Base-by-base conservation (phyloP, 73 alveolate species). In the Paramecium sonneborni region DNA sequence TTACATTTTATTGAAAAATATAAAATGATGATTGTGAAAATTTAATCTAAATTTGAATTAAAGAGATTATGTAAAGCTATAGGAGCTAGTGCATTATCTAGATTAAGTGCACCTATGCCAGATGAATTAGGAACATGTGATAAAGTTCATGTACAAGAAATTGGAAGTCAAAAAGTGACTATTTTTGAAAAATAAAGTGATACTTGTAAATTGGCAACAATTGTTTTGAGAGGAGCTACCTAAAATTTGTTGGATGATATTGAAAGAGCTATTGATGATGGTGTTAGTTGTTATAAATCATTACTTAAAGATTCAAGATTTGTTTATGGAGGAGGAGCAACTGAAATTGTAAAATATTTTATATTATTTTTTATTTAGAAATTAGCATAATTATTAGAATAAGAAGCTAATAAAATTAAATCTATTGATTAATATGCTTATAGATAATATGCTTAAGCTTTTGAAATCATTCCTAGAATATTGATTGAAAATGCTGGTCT, bases 121-220 rank as follows among this genome's bases (percentile, higher is more conserved):
- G 99, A 98, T 95, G 99, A 97, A 93, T 91, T 98, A 88, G 99
- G 99, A 34, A 89, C 91, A 85, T 99, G 99, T 62, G 98, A 96
- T 86, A 96, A 91, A 76, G 99, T 98, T n/a, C 74, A 95, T 55
- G 95, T 94, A 72, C 92, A 95, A 70, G 99, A 98, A 88, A 97
- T 98, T 86, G 97, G 99, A 8, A 90, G 98, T 58, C 95, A 97
- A 86, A 95, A 96, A 95, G 99, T 97, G 93, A 95, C 96, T 20
- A 90, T 95, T 38, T 62, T 95, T 23, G 93, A 89, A 92, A 95
- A 84, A 92, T 93, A 95, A 43, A 94, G 79, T 88, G 96, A 94
- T 35, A 91, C 90, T 79, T 94, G 96, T 70, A 94, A 93, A 92
- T 86, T 95, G 89, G 90, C 95, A 57, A 95, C 98, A 3, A 85